phyloP scores from a whole-genome alignment of 108 stramenopile species.

The Cyclotella cryptica region DNA sequence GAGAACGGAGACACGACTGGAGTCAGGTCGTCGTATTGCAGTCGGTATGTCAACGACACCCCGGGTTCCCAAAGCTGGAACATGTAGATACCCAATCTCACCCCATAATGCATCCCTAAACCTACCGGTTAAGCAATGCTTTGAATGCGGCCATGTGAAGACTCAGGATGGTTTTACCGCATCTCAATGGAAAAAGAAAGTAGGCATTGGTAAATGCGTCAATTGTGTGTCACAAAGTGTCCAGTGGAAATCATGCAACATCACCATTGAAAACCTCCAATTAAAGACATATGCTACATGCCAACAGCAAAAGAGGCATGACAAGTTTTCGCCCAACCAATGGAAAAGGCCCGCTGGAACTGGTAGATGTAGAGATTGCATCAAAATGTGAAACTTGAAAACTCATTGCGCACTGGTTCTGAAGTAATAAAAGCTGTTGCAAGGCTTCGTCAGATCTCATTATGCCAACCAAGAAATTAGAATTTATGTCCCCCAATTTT shows the following conservation, averaged over 20 bases:
- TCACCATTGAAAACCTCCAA: neutral
- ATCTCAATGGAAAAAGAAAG: constrained; percentile 29
- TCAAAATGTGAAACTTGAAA: constrained; percentile 2
- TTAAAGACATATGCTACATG: constrained; percentile 15
- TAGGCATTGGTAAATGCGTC: constrained; percentile 14
- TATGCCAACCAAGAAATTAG: too few relatives aligned
- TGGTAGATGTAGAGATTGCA: constrained; percentile 25
- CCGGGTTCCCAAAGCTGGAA: neutral
- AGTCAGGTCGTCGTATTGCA: neutral
- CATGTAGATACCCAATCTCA: neutral
- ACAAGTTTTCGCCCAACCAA: constrained; percentile 9
- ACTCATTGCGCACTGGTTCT: too few relatives aligned
- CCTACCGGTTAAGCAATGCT: constrained; percentile 8
- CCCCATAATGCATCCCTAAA: neutral
- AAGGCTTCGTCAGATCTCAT: neutral
- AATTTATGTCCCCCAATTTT: too few relatives aligned
- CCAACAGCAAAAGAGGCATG: constrained; percentile 4
- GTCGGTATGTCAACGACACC: neutral
- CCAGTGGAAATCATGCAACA: constrained; percentile 21
- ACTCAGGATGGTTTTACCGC: constrained; percentile 23
- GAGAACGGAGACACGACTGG: neutral
- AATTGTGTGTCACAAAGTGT: constrained; percentile 12
- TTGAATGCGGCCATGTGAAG: constrained; percentile 7
- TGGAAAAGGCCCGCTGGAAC: constrained; percentile 19
- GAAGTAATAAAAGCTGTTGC: neutral